These are phyloP conservation scores for Alternaria alternata DNA, from an alignment of 2,329 filamentous ascomycete genomes.

Conservation along the genomic window DNA sequence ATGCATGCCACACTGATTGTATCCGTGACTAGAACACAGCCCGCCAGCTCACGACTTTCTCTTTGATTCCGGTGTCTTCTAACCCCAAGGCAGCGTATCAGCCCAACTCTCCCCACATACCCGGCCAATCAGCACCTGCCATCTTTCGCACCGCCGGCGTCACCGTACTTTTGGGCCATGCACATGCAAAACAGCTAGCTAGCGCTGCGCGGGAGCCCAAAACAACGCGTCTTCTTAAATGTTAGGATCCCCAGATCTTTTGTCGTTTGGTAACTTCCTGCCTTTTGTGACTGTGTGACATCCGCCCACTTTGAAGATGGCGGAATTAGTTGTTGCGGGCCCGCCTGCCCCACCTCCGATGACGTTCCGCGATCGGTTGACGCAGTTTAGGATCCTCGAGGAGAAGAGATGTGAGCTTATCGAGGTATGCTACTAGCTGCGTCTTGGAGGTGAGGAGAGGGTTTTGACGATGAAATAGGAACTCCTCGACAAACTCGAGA, in stretches of 20 bases:
- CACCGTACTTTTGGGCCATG: constrained; percentile 43
- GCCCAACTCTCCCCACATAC: constrained; percentile 32
- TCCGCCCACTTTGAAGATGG: constrained; percentile 20
- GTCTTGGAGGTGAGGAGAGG: background rate
- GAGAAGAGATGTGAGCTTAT: constrained; percentile 50
- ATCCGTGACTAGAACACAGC: constrained; percentile 13
- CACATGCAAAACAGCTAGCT: constrained; percentile 42
- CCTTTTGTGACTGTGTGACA: constrained; percentile 13
- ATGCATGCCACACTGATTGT: constrained; percentile 14
- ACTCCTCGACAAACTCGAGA: constrained; percentile 49
- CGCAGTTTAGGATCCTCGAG: constrained; percentile 49
- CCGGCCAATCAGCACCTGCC: constrained; percentile 44
- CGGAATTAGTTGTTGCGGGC: constrained; percentile 22
- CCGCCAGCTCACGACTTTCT: constrained; percentile 37
- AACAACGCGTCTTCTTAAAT: constrained; percentile 41
- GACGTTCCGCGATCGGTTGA: constrained; percentile 45
- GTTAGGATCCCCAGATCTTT: constrained; percentile 35
- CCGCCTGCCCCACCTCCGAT: constrained; percentile 23
- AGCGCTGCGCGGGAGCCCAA: constrained; percentile 38
- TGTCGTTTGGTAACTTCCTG: background rate
- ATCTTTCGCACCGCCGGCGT: constrained; percentile 35
- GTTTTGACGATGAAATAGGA: constrained; percentile 31
- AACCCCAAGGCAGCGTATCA: constrained; percentile 41
- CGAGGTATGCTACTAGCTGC: constrained; percentile 33
- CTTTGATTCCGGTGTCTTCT: constrained; percentile 37